phyloP scores from a whole-genome alignment of 2,329 filamentous ascomycete species.

The Cordyceps javanica region DNA sequence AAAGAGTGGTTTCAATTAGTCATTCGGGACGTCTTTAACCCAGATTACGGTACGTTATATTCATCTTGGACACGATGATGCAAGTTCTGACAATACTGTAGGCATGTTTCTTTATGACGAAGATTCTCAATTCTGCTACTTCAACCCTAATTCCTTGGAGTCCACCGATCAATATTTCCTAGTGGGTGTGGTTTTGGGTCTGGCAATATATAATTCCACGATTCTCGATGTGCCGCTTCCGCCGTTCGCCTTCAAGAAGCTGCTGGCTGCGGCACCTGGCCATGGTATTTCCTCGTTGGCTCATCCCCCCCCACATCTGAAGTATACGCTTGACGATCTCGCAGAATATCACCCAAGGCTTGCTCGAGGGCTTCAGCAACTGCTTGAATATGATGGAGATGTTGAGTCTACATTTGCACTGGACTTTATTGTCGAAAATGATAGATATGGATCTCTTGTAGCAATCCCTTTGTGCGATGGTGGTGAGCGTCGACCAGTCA shows the following conservation, averaged over 20 bases:
- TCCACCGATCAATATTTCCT: constrained; percentile 89
- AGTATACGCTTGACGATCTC: constrained; percentile 73
- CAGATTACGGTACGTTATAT: constrained; percentile 73
- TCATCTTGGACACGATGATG: neutral
- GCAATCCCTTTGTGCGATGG: constrained; percentile 66
- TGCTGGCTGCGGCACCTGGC: constrained; percentile 69
- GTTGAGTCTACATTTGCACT: constrained; percentile 75
- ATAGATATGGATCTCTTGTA: constrained; percentile 65
- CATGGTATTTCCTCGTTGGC: constrained; percentile 47
- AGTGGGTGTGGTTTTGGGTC: constrained; percentile 77
- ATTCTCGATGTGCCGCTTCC: constrained; percentile 85
- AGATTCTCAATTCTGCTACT: constrained; percentile 86
- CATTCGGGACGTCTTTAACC: constrained; percentile 84
- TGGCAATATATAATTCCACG: constrained; percentile 93
- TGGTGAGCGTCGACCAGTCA: constrained; percentile 70
- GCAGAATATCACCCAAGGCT: constrained; percentile 74
- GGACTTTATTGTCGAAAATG: constrained; percentile 72
- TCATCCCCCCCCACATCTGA: constrained; percentile 56
- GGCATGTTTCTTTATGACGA: constrained; percentile 92
- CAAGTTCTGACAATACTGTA: constrained; percentile 28
- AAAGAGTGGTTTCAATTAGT: constrained; percentile 95
- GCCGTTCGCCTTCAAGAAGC: constrained; percentile 82
- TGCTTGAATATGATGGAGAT: constrained; percentile 79
- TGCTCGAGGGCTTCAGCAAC: constrained; percentile 65
- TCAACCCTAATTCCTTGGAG: constrained; percentile 85